Percentiles rank a stretch among this genome's conserved stretches.
Conservation (phyloP, 495 filamentous ascomycete genomes). For the Neurospora tetraspora region DNA sequence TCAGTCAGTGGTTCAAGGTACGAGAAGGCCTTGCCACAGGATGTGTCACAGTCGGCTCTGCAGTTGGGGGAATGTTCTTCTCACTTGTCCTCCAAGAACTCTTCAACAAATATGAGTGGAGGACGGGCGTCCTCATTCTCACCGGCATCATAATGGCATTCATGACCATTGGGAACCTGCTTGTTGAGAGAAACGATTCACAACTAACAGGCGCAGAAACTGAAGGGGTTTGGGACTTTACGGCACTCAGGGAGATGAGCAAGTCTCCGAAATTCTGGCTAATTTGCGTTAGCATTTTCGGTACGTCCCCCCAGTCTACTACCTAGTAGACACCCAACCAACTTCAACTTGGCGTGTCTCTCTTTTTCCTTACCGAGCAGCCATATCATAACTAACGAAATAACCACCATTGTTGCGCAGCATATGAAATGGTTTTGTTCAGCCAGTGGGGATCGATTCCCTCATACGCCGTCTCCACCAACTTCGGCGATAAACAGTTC, state of each 20-base stretch:
- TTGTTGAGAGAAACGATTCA: conserved; percentile 15
- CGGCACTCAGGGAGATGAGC: conserved; percentile 2
- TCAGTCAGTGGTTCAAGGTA: conserved; percentile 20
- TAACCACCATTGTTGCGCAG: background rate
- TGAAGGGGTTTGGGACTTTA: background rate
- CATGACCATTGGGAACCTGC: conserved; percentile 7
- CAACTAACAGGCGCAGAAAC: background rate
- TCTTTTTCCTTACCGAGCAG: background rate
- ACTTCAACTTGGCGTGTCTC: background rate
- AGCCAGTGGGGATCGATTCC: conserved; percentile 25
- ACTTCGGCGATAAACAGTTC: conserved; percentile 16
- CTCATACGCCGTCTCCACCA: conserved; percentile 15
- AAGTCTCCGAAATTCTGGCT: conserved; percentile 18
- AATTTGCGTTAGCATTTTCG: conserved; percentile 14
- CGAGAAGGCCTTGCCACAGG: conserved; percentile 15
- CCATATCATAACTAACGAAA: background rate
- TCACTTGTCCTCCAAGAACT: conserved; percentile 18
- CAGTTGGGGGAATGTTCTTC: conserved; percentile 23
- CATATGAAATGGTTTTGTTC: conserved; percentile 21
- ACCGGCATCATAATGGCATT: conserved; percentile 8
- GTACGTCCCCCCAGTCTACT: conserved; percentile 6
- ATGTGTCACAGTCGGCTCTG: conserved; percentile 17
- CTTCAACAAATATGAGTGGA: conserved; percentile 15
- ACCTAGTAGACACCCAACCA: background rate
- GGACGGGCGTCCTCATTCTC: conserved; percentile 7